A percentile compares a stretch with the other conserved stretches of the same genome.
Evolutionary conservation across 2,329 filamentous ascomycete species (phyloP).

Genomic region (Diaporthe australafricana): DNA sequence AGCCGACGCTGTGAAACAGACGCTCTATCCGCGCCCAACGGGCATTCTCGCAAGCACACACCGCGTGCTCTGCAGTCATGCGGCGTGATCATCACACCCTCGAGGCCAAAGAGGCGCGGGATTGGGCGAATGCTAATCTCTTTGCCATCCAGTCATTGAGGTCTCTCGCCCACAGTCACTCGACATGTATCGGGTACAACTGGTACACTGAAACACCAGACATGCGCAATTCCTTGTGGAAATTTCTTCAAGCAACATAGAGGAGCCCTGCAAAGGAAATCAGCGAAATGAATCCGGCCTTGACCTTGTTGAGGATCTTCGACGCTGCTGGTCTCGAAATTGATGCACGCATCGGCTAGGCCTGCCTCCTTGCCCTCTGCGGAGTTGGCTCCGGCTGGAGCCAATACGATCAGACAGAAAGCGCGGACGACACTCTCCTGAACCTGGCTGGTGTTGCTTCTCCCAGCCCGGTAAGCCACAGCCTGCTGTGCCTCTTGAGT

Average conservation of each 20-base stretch:
- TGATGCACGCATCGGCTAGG: neutral
- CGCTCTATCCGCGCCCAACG: slow-evolving; percentile 16
- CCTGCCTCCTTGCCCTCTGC: neutral
- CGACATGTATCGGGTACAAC: slow-evolving; percentile 25
- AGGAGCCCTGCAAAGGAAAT: neutral
- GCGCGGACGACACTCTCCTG: slow-evolving; percentile 12
- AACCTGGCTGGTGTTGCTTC: neutral
- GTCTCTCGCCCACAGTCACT: neutral
- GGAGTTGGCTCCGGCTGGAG: neutral
- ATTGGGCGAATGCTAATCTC: slow-evolving; percentile 18
- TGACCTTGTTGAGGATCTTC: slow-evolving; percentile 3
- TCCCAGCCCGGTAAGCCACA: neutral
- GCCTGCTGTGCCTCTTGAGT: slow-evolving; percentile 15
- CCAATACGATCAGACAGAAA: slow-evolving; percentile 2
- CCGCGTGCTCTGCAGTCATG: slow-evolving; percentile 18
- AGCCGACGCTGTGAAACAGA: slow-evolving; percentile 1
- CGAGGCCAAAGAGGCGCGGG: neutral
- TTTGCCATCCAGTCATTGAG: neutral
- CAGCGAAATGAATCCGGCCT: neutral
- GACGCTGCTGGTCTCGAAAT: neutral
- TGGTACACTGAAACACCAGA: slow-evolving; percentile 9
- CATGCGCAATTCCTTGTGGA: neutral
- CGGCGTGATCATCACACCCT: slow-evolving; percentile 31
- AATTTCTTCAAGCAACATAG: neutral
- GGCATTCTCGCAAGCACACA: neutral